Evolutionary conservation across 208 protist genomes (phyloP).

Genomic region (Lotmaria passim): DNA sequence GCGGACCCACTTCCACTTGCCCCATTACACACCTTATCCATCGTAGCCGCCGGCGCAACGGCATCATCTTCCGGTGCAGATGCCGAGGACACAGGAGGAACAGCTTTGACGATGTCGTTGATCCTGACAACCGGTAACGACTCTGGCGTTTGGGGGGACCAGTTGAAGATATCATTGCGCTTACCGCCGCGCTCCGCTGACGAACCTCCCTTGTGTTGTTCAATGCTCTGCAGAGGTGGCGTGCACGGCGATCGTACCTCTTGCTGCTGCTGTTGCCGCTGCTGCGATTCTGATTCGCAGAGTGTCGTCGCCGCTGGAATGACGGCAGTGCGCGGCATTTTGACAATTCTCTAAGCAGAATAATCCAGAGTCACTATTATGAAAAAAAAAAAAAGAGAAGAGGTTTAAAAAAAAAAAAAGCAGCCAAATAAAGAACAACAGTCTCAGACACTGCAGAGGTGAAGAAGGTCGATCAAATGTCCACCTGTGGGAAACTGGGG

Average conservation of each 20-base stretch:
- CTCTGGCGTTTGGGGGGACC: slow-evolving; percentile 40
- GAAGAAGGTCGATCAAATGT: too few relatives aligned
- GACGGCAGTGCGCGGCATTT: not conserved
- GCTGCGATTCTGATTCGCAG: slow-evolving; percentile 2
- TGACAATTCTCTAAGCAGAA: not conserved
- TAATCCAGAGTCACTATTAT: not conserved
- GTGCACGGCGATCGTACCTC: slow-evolving; percentile 19
- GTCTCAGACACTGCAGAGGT: too few relatives aligned
- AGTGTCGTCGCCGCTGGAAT: slow-evolving; percentile 4
- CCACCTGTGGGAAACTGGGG: too few relatives aligned
- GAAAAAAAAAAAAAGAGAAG: slow-evolving; percentile 10
- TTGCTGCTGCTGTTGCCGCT: slow-evolving; percentile 2
- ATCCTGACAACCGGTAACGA: slow-evolving; percentile 17
- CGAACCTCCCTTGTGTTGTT: not conserved
- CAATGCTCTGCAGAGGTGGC: slow-evolving; percentile 13
- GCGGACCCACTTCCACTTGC: too few relatives aligned
- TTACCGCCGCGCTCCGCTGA: not conserved
- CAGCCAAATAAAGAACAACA: not conserved
- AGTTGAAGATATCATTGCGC: slow-evolving; percentile 16
- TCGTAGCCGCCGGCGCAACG: not conserved
- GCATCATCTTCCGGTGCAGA: not conserved
- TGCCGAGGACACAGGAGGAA: not conserved
- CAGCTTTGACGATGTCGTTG: not conserved
- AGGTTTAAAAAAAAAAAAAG: not conserved
- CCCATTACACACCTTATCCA: too few relatives aligned